phyloP scores from a whole-genome alignment of 2,329 filamentous ascomycete species.

The Trichocomaceae sp. region DNA sequence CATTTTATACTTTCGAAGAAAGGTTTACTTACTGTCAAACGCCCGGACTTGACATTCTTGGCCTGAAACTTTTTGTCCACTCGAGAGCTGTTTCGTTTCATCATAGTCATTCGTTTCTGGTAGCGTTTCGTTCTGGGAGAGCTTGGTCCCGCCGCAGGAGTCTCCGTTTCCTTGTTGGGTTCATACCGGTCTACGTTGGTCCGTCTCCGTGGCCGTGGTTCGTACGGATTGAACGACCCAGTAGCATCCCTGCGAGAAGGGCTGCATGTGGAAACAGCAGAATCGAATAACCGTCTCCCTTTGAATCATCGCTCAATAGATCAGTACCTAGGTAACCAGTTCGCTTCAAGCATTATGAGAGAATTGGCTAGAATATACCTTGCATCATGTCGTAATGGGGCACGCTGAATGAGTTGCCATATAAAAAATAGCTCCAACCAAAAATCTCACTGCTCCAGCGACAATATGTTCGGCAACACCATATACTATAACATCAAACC shows the following conservation, averaged over 20 bases:
- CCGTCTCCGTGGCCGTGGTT: constrained; percentile 50
- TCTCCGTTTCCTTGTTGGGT: constrained; percentile 20
- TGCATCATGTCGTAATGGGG: neutral
- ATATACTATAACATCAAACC: neutral
- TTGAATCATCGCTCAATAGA: neutral
- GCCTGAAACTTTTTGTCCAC: constrained; percentile 51
- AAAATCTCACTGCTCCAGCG: neutral
- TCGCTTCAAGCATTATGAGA: neutral
- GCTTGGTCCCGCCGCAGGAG: neutral
- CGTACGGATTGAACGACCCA: constrained; percentile 28
- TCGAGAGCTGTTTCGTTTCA: constrained; percentile 33
- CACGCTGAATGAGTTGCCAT: neutral
- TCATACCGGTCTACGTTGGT: constrained; percentile 54
- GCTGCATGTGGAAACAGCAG: neutral
- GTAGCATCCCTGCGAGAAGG: neutral
- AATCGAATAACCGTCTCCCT: neutral
- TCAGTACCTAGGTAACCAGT: too few species aligned
- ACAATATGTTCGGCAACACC: neutral
- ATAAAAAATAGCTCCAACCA: neutral
- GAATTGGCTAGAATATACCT: neutral
- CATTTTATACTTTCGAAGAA: neutral
- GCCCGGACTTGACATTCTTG: constrained; percentile 45
- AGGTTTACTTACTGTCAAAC: constrained; percentile 45
- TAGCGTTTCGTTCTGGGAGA: neutral
- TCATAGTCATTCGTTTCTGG: constrained; percentile 21